Conservation (phyloP, 805 yeast species). For the Kuraishia molischiana region DNA sequence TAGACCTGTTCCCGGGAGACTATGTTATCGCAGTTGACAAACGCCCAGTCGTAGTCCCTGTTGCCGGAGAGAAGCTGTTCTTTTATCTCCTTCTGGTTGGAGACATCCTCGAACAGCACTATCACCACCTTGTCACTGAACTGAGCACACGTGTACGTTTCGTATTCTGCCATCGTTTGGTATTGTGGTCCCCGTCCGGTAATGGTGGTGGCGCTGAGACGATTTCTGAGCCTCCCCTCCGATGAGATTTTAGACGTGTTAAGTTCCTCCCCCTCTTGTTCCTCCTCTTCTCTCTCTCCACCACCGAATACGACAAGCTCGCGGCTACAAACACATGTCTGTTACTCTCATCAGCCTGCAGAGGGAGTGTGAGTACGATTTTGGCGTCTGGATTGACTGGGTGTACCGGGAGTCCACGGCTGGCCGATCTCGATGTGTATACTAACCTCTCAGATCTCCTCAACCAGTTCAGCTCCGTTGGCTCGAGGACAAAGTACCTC, state of each 20-base stretch:
- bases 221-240: no score
- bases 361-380: constrained; percentile 1
- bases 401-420: not conserved
- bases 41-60: constrained; percentile 46
- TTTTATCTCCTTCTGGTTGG: constrained; percentile 34
- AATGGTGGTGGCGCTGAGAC: no score
- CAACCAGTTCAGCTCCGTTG: not conserved
- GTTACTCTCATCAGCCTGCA: constrained; percentile 1
- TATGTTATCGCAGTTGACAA: constrained; percentile 50
- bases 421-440: no score
- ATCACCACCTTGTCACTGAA: constrained; percentile 19
- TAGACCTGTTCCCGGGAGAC: constrained; percentile 53
- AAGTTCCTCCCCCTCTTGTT: no score
- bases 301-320: no score
- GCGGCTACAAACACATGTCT: no score
- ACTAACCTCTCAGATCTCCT: not conserved
- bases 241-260: no score
- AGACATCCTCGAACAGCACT: constrained; percentile 35
- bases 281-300: no score
- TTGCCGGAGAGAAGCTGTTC: constrained; percentile 33
- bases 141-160: not conserved
- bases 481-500: constrained; percentile 1
- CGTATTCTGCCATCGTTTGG: not conserved
- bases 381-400: not conserved
- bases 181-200: no score